phyloP scores from a whole-genome alignment of 768 basidiomycete species.

The Pleurotus salmoneostramineus region DNA sequence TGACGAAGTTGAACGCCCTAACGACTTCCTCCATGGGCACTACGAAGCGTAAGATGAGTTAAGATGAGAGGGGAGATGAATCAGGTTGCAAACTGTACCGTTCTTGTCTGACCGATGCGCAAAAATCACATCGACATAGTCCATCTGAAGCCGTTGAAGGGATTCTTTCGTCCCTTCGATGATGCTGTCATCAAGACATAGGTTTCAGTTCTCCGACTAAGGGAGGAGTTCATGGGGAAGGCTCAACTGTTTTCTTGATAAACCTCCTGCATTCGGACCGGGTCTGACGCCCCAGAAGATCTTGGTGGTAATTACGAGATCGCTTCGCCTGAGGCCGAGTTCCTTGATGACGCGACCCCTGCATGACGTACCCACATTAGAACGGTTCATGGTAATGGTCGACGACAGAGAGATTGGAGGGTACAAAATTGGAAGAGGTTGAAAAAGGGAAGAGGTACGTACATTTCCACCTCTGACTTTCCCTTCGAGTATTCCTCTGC shows the following conservation, averaged over 20 bases:
- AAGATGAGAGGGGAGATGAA: not conserved
- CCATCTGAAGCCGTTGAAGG: constrained; percentile 64
- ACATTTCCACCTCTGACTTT: constrained; percentile 75
- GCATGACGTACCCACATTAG: not conserved
- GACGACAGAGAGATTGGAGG: no score
- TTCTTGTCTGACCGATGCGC: constrained; percentile 65
- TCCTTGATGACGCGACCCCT: constrained; percentile 76
- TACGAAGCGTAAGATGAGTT: constrained; percentile 6
- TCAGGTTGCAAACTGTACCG: constrained; percentile 23
- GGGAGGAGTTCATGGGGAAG: no score
- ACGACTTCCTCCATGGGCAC: constrained; percentile 77
- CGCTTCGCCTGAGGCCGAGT: constrained; percentile 58
- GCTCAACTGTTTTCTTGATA: constrained; percentile 59
- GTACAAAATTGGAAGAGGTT: no score
- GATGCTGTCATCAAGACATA: constrained; percentile 35
- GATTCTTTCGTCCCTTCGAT: constrained; percentile 71
- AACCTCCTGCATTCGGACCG: constrained; percentile 55
- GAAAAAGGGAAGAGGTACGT: not conserved
- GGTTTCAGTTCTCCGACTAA: no score
- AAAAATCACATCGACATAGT: constrained; percentile 72
- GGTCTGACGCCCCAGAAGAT: constrained; percentile 67
- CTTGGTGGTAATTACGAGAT: constrained; percentile 76
- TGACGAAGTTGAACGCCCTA: constrained; percentile 76
- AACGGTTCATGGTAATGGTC: no score
- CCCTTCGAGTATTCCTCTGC: constrained; percentile 67